Conservation (phyloP, 1,284 basidiomycete species). For the Naganishia liquefaciens region DNA sequence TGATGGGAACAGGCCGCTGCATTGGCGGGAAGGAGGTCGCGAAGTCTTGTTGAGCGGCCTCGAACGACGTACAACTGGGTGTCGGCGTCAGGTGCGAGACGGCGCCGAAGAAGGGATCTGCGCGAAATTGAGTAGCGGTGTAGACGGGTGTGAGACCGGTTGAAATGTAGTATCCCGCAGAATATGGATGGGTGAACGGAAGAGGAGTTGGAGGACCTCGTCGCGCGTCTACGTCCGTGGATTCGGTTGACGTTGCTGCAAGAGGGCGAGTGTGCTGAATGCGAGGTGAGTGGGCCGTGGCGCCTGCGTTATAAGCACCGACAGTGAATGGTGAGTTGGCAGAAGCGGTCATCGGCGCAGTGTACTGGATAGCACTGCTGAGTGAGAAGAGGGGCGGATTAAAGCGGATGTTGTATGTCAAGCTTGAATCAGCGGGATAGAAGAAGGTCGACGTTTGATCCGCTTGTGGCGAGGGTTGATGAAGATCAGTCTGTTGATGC, state of each 20-base stretch:
- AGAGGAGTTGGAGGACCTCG: conserved; percentile 24
- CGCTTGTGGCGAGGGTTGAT: background rate
- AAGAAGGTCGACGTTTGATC: conserved; percentile 16
- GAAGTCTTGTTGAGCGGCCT: conserved; percentile 17
- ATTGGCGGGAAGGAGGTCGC: background rate
- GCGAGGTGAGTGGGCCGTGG: background rate
- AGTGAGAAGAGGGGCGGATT: conserved; percentile 20
- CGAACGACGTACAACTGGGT: conserved; percentile 12
- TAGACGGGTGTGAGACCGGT: conserved; percentile 18
- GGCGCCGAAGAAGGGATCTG: conserved; percentile 25
- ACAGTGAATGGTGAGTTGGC: conserved; percentile 10
- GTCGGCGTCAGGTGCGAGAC: conserved; percentile 22
- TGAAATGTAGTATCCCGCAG: conserved; percentile 28
- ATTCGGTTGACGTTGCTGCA: background rate
- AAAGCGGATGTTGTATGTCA: conserved; percentile 23
- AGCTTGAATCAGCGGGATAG: conserved; percentile 12
- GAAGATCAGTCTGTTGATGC: conserved; percentile 25
- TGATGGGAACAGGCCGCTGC: background rate
- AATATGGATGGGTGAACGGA: conserved; percentile 25
- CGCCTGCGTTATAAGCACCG: background rate
- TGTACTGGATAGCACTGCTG: conserved; percentile 17
- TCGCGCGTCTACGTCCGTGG: conserved; percentile 10
- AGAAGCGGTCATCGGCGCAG: conserved; percentile 2
- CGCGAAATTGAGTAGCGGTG: conserved; percentile 20
- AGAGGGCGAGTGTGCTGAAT: conserved; percentile 3